These are phyloP conservation scores for Shiraia bambusicola DNA, from an alignment of 2,329 filamentous ascomycete species.

Conservation along the genomic window DNA sequence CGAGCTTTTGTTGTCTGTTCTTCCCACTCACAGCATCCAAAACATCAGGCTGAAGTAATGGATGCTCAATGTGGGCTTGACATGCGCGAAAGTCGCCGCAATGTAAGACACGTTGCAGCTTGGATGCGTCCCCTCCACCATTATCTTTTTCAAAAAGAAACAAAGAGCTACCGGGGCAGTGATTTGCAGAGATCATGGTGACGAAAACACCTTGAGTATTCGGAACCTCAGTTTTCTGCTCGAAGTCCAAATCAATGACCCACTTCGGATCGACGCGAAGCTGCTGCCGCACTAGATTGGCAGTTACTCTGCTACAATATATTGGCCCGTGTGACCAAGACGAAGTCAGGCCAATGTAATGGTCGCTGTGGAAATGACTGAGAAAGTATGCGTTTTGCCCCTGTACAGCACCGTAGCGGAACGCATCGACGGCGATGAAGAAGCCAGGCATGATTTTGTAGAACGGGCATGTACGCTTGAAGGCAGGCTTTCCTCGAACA, in stretches of 20 bases:
- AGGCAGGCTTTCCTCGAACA: conserved; percentile 80
- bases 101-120: conserved; percentile 79
- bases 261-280: conserved; percentile 83
- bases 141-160: conserved; percentile 86
- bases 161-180: conserved; percentile 91
- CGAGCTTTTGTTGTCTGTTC: conserved; percentile 78
- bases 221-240: conserved; percentile 74
- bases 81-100: conserved; percentile 96
- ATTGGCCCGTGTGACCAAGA: conserved; percentile 93
- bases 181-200: conserved; percentile 95
- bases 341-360: conserved; percentile 87
- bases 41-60: conserved; percentile 74
- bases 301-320: conserved; percentile 92
- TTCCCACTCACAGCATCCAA: conserved; percentile 71
- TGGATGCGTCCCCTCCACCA: conserved; percentile 60
- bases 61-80: conserved; percentile 78
- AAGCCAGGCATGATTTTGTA: conserved; percentile 97
- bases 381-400: conserved; percentile 94
- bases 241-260: conserved; percentile 83
- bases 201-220: conserved; percentile 80
- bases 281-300: conserved; percentile 83
- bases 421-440: conserved; percentile 91
- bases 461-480: conserved; percentile 90
- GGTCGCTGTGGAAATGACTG: conserved; percentile 97
- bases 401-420: conserved; percentile 89